These are phyloP conservation scores for Evernia prunastri DNA, from an alignment of 495 filamentous ascomycete species.

Conservation along the genomic window DNA sequence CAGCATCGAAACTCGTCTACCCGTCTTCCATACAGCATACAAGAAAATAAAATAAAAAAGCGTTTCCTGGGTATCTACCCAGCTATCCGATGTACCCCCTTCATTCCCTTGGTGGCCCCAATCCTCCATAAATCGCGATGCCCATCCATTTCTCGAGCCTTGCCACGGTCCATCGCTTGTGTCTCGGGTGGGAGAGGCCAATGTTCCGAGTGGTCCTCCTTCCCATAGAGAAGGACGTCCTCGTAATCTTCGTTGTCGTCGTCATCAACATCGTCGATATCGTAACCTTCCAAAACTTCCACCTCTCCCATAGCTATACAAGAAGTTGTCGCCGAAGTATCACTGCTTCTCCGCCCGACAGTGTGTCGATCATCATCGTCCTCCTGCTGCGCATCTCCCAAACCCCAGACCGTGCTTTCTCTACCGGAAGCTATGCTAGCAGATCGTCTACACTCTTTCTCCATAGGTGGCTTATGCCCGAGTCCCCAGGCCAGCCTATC, in stretches of 20 bases:
- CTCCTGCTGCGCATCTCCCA: neutral
- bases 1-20: neutral
- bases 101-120: neutral
- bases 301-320: neutral
- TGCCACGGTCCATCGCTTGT: neutral
- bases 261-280: neutral
- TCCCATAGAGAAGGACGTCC: neutral
- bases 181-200: neutral
- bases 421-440: slow-evolving; percentile 4
- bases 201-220: neutral
- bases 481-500: neutral
- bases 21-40: neutral
- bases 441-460: neutral
- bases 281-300: neutral
- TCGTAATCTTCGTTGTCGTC: neutral
- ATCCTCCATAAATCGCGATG: neutral
- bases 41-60: too few species aligned
- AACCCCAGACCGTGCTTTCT: slow-evolving; percentile 15
- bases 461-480: neutral
- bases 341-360: neutral
- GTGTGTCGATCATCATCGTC: neutral
- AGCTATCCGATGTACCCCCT: neutral
- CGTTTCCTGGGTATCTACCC: neutral
- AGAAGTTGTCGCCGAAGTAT: neutral
- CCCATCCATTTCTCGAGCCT: neutral